Conservation (phyloP, 2,329 filamentous ascomycete species). For the Cyphellophora europaea region DNA sequence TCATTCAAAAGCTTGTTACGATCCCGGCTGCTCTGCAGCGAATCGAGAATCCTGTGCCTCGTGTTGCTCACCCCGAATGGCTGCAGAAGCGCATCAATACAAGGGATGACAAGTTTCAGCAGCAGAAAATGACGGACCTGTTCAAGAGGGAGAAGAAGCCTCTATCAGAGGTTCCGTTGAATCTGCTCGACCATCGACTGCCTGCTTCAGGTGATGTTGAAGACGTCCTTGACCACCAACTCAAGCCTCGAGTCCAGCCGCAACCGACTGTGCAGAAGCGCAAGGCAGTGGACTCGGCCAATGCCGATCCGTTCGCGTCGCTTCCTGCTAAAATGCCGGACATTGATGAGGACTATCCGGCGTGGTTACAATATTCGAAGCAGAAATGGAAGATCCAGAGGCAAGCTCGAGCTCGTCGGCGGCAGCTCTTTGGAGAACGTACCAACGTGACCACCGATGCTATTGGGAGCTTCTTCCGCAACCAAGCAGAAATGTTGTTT, state of each 20-base stretch:
- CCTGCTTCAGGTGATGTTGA: slow-evolving; percentile 60
- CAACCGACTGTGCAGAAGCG: slow-evolving; percentile 59
- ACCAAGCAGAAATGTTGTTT: slow-evolving; percentile 83
- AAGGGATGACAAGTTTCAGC: slow-evolving; percentile 96
- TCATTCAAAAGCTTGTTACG: slow-evolving; percentile 97
- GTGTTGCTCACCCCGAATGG: slow-evolving; percentile 94
- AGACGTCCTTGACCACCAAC: slow-evolving; percentile 63
- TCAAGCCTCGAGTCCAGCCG: slow-evolving; percentile 55
- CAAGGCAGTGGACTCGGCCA: slow-evolving; percentile 54
- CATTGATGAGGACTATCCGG: slow-evolving; percentile 76
- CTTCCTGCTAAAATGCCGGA: slow-evolving; percentile 77
- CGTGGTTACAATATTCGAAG: slow-evolving; percentile 90
- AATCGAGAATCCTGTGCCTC: slow-evolving; percentile 84
- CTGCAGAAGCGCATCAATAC: slow-evolving; percentile 84
- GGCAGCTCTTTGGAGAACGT: slow-evolving; percentile 88
- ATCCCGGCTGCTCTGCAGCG: slow-evolving; percentile 96
- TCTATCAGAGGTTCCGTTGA: slow-evolving; percentile 53
- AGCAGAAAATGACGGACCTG: slow-evolving; percentile 95
- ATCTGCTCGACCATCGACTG: slow-evolving; percentile 48
- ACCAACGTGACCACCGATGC: slow-evolving; percentile 51
- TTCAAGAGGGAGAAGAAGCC: slow-evolving; percentile 46
- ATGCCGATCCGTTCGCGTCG: slow-evolving; percentile 64
- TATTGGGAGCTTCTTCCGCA: slow-evolving; percentile 69
- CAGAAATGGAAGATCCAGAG: slow-evolving; percentile 98
- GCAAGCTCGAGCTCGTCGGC: slow-evolving; percentile 71